phyloP scores from a whole-genome alignment of 1,284 basidiomycete genomes.

The Athelia sp. region DNA sequence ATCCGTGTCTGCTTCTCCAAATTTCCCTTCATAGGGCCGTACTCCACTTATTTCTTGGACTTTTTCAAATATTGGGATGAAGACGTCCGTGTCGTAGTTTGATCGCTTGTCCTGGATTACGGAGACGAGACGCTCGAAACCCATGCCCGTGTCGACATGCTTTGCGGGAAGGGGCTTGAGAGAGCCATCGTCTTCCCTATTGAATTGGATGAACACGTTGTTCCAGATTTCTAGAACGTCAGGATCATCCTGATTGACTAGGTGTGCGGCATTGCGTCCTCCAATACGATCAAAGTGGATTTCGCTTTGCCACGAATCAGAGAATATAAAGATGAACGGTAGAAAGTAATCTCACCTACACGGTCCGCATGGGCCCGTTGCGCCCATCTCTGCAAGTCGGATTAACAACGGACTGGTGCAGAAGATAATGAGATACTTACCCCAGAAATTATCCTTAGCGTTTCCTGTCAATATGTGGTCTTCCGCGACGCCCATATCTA shows the following conservation, averaged over 20 bases:
- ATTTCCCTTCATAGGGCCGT: slow-evolving; percentile 83
- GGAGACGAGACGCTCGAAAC: slow-evolving; percentile 96
- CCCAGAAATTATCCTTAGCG: slow-evolving; percentile 99
- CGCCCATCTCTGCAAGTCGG: slow-evolving; percentile 82
- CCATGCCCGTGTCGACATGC: slow-evolving; percentile 99
- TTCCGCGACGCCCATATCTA: slow-evolving; percentile 81
- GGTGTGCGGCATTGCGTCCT: slow-evolving; percentile 83
- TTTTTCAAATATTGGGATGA: slow-evolving; percentile 83
- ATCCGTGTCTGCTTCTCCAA: slow-evolving; percentile 90
- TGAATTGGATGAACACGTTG: slow-evolving; percentile 99
- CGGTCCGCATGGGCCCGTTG: slow-evolving; percentile 95
- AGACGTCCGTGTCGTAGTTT: slow-evolving; percentile 98
- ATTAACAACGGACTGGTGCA: background rate
- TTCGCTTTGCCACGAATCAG: slow-evolving; percentile 51
- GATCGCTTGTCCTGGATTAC: slow-evolving; percentile 88
- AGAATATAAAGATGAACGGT: background rate
- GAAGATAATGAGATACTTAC: slow-evolving; percentile 38
- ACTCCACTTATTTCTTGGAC: slow-evolving; percentile 90
- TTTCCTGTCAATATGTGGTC: slow-evolving; percentile 92
- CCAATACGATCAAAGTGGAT: slow-evolving; percentile 97
- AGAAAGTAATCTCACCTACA: slow-evolving; percentile 61
- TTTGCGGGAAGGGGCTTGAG: slow-evolving; percentile 83
- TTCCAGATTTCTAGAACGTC: slow-evolving; percentile 99
- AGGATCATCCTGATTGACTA: slow-evolving; percentile 95
- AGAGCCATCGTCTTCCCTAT: slow-evolving; percentile 86